Evolutionary conservation across 192 early-diverging fungal species (phyloP), one percentile per base, ranked within the genome.

Genomic region (Powellomyces hirtus): DNA sequence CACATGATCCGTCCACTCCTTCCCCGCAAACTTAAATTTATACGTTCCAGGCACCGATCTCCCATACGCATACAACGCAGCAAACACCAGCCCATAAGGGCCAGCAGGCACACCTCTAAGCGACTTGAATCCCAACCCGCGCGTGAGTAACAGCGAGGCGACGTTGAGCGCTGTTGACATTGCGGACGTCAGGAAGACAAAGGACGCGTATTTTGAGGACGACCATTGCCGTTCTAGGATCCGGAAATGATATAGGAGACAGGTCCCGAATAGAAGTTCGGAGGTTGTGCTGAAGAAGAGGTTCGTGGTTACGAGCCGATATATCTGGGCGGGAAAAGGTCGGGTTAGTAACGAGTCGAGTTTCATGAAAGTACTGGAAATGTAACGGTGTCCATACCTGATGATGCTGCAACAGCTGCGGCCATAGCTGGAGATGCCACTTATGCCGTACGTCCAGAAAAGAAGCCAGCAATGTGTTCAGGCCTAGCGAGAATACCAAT

Each of bases 161-260:
- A 73, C 30, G 27, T 44, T 42, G 11, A 77, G 35, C 38, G 62
- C 13, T 2, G 74, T 74, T 2, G 78, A 71, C 6, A 68, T 27
- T 13, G 55, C 38, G 1, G 72, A 16, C 11, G 62, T 46, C 13
- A 69, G 22, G 29, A 76, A 31, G 4, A 56, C 44, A 44, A 79
- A 72, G 7, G 79, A 69, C 14, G 68, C 63, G 50, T 62, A 80
- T 62, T 77, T 76, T 8, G 22, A 55, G 10, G 72, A 68, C 0
- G 70, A 70, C 73, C 76, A 80, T 33, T 66, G 68, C 18, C 79
- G 70, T 46, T 80, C 79, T 8, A 77, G 59, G 38, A 72, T 38
- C 27, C 79, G 75, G 31, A 77, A 66, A 6, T 70, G 71, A 60
- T 80, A 80, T 4, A 80, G 46, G 45, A 80, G 63, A 13, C 68